These are phyloP conservation scores for Abrus pulchellus DNA, from an alignment of 306 rosid genomes.

Conservation along the genomic window DNA sequence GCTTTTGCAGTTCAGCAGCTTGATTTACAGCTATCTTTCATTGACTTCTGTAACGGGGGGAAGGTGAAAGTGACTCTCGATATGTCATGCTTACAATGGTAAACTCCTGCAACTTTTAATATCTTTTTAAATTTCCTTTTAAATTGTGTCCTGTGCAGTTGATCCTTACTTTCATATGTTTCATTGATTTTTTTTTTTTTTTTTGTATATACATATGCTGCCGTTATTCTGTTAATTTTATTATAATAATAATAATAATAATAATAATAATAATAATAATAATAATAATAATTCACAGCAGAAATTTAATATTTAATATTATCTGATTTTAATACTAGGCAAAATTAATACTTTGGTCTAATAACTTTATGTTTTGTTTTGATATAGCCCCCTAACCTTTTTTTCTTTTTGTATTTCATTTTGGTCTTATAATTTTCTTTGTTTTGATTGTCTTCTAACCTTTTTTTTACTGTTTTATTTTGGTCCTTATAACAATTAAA, in stretches of 20 bases:
- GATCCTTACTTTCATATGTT: slow-evolving; percentile 16
- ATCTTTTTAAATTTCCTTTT: background rate
- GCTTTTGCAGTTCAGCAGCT: slow-evolving; percentile 72
- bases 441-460: too few relatives aligned
- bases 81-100: slow-evolving; percentile 82
- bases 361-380: too few relatives aligned
- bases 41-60: slow-evolving; percentile 63
- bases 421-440: too few relatives aligned
- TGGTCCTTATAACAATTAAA: too few relatives aligned
- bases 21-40: slow-evolving; percentile 74
- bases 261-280: background rate
- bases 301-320: background rate
- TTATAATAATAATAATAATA: background rate
- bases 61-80: slow-evolving; percentile 71
- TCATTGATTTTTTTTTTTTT: background rate
- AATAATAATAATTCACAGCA: background rate
- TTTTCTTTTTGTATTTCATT: too few relatives aligned
- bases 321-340: background rate
- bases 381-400: too few relatives aligned
- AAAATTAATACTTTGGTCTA: too few relatives aligned
- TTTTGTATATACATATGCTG: background rate
- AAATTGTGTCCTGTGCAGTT: background rate
- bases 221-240: too few relatives aligned
- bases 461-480: too few relatives aligned
- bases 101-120: slow-evolving; percentile 41